Conservation (phyloP, 2,329 filamentous ascomycete genomes). For the Fusarium odoratissimum region DNA sequence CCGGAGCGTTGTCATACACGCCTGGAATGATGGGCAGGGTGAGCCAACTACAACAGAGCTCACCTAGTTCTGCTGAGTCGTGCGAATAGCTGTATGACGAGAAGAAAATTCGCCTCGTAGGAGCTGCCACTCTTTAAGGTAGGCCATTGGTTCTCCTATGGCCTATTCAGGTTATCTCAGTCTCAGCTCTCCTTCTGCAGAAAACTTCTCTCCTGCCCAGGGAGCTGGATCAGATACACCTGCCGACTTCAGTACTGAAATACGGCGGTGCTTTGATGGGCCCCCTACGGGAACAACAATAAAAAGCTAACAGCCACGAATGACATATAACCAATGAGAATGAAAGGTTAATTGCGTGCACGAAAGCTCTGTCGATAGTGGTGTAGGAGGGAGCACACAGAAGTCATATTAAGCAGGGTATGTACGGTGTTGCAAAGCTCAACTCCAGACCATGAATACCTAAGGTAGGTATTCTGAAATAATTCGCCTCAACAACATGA, state of each 20-base stretch:
- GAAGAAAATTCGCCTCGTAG: slow-evolving; percentile 50
- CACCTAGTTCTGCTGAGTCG: background rate
- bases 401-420: slow-evolving; percentile 7
- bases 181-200: slow-evolving; percentile 70
- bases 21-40: too few species aligned
- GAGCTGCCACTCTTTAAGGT: slow-evolving; percentile 94
- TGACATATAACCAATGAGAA: slow-evolving; percentile 24
- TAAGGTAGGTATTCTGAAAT: background rate
- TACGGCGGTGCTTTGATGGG: slow-evolving; percentile 56
- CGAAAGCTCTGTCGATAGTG: background rate
- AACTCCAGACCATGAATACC: background rate
- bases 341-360: slow-evolving; percentile 15
- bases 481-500: background rate
- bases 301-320: slow-evolving; percentile 3
- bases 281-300: background rate
- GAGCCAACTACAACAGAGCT: background rate
- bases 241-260: slow-evolving; percentile 68
- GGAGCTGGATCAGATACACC: slow-evolving; percentile 77
- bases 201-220: slow-evolving; percentile 81
- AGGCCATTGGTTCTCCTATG: slow-evolving; percentile 76
- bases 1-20: too few species aligned
- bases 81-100: background rate
- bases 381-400: background rate
- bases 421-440: background rate
- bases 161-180: slow-evolving; percentile 75